phyloP scores from a whole-genome alignment of 225 moss, liverwort and hornwort species.

The Pleurozium schreberi region DNA sequence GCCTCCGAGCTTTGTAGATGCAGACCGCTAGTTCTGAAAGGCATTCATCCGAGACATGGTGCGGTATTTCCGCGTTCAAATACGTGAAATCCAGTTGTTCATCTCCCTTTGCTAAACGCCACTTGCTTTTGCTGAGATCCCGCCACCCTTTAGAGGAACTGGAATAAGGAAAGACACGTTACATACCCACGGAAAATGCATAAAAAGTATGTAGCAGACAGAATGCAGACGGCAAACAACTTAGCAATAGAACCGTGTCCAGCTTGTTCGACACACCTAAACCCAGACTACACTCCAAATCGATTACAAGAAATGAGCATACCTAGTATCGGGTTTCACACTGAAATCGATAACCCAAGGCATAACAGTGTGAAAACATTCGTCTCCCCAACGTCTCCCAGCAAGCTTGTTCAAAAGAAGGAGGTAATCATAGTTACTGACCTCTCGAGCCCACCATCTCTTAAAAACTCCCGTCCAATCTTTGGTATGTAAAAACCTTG shows the following conservation, averaged over 20 bases:
- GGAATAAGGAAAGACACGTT: background rate
- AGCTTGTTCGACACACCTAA: background rate
- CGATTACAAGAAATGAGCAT: conserved; percentile 5
- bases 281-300: background rate
- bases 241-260: background rate
- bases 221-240: background rate
- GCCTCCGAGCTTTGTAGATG: conserved; percentile 73
- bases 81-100: conserved; percentile 83
- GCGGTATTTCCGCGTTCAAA: conserved; percentile 70
- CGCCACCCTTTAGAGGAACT: conserved; percentile 61
- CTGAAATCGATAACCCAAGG: conserved; percentile 95
- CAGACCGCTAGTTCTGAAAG: conserved; percentile 89
- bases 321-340: conserved; percentile 48
- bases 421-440: conserved; percentile 86
- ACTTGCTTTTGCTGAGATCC: conserved; percentile 76
- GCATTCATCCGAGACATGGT: conserved; percentile 86
- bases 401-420: conserved; percentile 75
- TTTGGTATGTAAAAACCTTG: conserved; percentile 15
- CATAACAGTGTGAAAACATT: conserved; percentile 84
- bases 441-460: conserved; percentile 75
- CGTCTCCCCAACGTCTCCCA: conserved; percentile 78
- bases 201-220: background rate
- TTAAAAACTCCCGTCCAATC: conserved; percentile 63
- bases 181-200: background rate
- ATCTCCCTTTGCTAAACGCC: conserved; percentile 86